phyloP scores from a whole-genome alignment of 108 stramenopile genomes.

The Cylindrotheca closterium region DNA sequence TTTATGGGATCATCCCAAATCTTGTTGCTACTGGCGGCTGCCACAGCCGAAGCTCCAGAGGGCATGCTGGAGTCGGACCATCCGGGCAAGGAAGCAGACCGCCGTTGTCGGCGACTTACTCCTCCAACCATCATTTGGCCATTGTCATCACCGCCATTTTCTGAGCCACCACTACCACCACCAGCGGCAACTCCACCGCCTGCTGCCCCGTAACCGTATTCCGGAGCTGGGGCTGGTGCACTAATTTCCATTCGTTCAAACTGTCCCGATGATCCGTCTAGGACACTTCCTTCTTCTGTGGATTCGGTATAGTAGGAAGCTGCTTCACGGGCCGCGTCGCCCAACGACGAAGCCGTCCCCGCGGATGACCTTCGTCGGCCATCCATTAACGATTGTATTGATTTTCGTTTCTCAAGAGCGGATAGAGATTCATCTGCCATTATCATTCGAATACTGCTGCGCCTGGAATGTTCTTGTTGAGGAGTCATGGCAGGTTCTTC shows the following conservation, averaged over 20 bases:
- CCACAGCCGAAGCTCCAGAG: constrained; percentile 17
- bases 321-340: constrained; percentile 12
- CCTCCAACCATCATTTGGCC: no score
- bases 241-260: background rate
- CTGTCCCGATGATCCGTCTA: background rate
- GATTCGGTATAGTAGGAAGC: constrained; percentile 13
- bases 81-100: constrained; percentile 17
- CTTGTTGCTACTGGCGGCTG: constrained; percentile 1
- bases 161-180: background rate
- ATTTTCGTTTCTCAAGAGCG: constrained; percentile 51
- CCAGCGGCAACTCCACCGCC: background rate
- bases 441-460: constrained; percentile 63
- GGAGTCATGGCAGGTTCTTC: no score
- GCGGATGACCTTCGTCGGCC: constrained; percentile 46
- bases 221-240: background rate
- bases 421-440: constrained; percentile 54
- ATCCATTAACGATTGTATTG: constrained; percentile 76
- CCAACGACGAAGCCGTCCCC: constrained; percentile 1
- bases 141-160: no score
- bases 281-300: constrained; percentile 17
- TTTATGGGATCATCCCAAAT: constrained; percentile 25
- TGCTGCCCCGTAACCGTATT: constrained; percentile 8
- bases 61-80: constrained; percentile 14
- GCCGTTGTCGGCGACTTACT: constrained; percentile 5
- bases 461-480: constrained; percentile 45